Conservation (phyloP, 2,329 filamentous ascomycete genomes). For the Akanthomyces dipterigenus region DNA sequence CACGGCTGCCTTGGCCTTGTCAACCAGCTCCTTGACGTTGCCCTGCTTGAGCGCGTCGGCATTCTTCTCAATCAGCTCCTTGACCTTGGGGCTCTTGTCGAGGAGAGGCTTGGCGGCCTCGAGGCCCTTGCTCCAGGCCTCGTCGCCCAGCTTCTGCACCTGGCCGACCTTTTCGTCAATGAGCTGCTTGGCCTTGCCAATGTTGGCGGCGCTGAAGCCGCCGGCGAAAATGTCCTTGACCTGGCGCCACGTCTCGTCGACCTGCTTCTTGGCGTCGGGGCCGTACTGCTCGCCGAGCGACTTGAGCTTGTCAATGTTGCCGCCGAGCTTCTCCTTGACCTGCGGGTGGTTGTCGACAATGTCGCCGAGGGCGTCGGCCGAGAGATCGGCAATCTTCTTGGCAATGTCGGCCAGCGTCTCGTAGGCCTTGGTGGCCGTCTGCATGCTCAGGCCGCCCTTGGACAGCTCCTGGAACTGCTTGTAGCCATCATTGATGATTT, state of each 20-base stretch:
- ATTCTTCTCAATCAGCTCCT: slow-evolving; percentile 67
- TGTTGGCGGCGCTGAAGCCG: slow-evolving; percentile 47
- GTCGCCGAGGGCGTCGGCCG: slow-evolving; percentile 55
- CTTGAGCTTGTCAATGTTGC: slow-evolving; percentile 62
- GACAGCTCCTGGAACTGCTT: slow-evolving; percentile 56
- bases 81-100: slow-evolving; percentile 70
- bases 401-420: slow-evolving; percentile 56
- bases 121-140: slow-evolving; percentile 65
- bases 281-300: slow-evolving; percentile 62
- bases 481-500: slow-evolving; percentile 62
- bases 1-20: slow-evolving; percentile 53
- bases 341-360: slow-evolving; percentile 68
- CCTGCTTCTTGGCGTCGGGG: slow-evolving; percentile 69
- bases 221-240: slow-evolving; percentile 58
- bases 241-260: slow-evolving; percentile 67
- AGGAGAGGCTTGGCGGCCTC: slow-evolving; percentile 66
- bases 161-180: slow-evolving; percentile 64
- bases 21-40: slow-evolving; percentile 56
- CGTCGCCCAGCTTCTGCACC: slow-evolving; percentile 65
- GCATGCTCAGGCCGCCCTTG: slow-evolving; percentile 53
- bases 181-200: slow-evolving; percentile 52
- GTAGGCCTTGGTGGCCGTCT: slow-evolving; percentile 55
- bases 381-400: slow-evolving; percentile 52
- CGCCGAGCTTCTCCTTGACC: slow-evolving; percentile 65
- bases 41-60: slow-evolving; percentile 60